Base-by-base conservation (phyloP, 2,329 filamentous ascomycete species). In the Xylariaceae sp. region DNA sequence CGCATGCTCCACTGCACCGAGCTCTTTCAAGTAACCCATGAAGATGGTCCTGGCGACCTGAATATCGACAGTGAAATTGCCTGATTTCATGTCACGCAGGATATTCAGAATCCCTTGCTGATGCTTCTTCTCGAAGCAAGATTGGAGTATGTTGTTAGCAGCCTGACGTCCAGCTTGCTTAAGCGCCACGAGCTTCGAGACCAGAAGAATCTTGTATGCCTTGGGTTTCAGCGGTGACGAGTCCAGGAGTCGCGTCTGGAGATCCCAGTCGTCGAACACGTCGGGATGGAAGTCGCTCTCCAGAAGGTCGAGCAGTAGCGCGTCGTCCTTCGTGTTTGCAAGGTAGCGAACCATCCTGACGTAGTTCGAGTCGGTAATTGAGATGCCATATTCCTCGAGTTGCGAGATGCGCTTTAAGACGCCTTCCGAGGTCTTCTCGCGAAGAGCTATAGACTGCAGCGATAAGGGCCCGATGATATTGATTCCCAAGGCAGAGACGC, bases 371-470 rank as follows among this genome's bases (percentile, higher is more conserved):
- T 68, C 58, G 4, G 73, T 68, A 18, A 86, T 63, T 1, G 66
- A 63, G 19, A 94, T 83, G 0, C 75, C 77, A 5, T 75, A 63
- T 32, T 67, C 60, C 39, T 72, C 64, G 3, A 94, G 64, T 34
- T 76, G 68, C 17, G 67, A 55, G 17, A 94, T 68, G 19, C 76
- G 74, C 1, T 62, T 53, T 16, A 66, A 50, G n/a, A 92, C 63
- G 5, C 67, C 70, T 19, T 68, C 60, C 0, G 75, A 56, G 8
- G 70, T 69, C 2, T 63, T 56, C 33, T 83, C 75, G 48, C 84
- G 72, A 9, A 82, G 57, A 3, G 80, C 85, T 56, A 94, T 76
- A 29, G 89, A 80, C 43, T 88, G 82, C 14, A 94, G 55, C 4
- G 86, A 83, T 13, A 82, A 62, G 0, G 87, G 81, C 0, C 88